Base-by-base conservation (phyloP, 345 rosid species). In the Salix suchowensis region DNA sequence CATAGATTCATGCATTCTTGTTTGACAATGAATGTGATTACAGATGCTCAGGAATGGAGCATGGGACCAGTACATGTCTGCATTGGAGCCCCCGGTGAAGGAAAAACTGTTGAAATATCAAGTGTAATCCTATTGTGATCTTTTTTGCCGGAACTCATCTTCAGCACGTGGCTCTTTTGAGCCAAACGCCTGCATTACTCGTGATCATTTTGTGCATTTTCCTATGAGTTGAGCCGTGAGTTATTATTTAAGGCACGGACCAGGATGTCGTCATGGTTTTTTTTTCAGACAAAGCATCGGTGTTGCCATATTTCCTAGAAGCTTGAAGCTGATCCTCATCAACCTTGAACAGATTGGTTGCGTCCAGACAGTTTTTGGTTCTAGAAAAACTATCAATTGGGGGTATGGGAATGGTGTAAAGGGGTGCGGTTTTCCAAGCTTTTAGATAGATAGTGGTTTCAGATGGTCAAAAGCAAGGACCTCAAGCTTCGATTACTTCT, bases 1-100 rank as follows among this genome's bases (percentile, higher is more conserved):
- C 24, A 58, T 58, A 8, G 62, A 24, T n/a, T 55, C 62, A n/a
- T 36, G 11, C 23, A 40, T 32, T 16, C 19, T 40, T 36, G 39
- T 4, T 48, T 66, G 30, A 13, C 7, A n/a, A 68, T 50, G 15
- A 24, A 75, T 76, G 34, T 34, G 72, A 50, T 14, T 77, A 77
- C 96, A 96, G 99, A 86, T 94, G 96, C 91, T 96, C 60, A 83
- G 90, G 60, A 88, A 90, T 81, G 97, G 88, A 66, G 92, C 90
- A 15, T 96, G 98, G 98, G 95, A 90, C 68, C 93, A 92, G 79
- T 96, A 83, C 72, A 85, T 88, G 82, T 90, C 99, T 77, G 90
- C 96, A 15, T 80, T 96, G 90, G 95, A 93, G 71, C 88, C 97
- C 80, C 89, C 89, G 0, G 93, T 89, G 77, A 92, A 91, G 88